A percentile compares a stretch with the other conserved stretches of the same genome.
phyloP scores from a whole-genome alignment of 139 green algal species.

The Zygnema circumcarinatum region DNA sequence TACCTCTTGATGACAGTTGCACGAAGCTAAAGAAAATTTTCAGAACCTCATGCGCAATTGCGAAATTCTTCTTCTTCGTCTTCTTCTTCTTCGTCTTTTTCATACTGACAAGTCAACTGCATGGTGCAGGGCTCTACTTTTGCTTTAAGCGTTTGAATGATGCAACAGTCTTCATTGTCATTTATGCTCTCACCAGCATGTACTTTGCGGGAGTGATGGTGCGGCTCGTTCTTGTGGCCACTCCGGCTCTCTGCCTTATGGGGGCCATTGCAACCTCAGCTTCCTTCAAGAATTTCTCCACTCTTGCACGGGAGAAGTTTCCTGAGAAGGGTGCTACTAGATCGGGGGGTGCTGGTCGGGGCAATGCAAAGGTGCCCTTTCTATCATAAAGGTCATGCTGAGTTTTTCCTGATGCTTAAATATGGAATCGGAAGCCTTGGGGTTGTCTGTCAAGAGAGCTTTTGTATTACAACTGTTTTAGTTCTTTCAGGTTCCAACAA shows the following conservation, averaged over 20 bases:
- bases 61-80: too few species aligned
- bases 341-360: neutral
- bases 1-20: neutral
- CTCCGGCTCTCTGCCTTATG: constrained; percentile 64
- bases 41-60: too few species aligned
- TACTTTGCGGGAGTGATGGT: constrained; percentile 73
- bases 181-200: constrained; percentile 51
- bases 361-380: constrained; percentile 1
- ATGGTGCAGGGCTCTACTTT: constrained; percentile 53
- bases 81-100: neutral
- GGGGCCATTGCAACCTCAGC: constrained; percentile 39
- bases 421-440: too few species aligned
- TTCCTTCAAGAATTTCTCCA: constrained; percentile 34
- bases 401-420: too few species aligned
- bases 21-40: neutral
- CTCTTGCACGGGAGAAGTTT: constrained; percentile 38
- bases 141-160: constrained; percentile 65
- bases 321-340: neutral
- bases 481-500: too few species aligned
- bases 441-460: too few species aligned
- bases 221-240: constrained; percentile 75
- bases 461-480: too few species aligned
- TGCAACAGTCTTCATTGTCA: constrained; percentile 46
- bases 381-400: too few species aligned
- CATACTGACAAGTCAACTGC: neutral